A percentile compares a stretch with the other conserved stretches of the same genome.
Evolutionary conservation across 1,284 basidiomycete genomes (phyloP).

Genomic region (Mycosarcoma maydis): DNA sequence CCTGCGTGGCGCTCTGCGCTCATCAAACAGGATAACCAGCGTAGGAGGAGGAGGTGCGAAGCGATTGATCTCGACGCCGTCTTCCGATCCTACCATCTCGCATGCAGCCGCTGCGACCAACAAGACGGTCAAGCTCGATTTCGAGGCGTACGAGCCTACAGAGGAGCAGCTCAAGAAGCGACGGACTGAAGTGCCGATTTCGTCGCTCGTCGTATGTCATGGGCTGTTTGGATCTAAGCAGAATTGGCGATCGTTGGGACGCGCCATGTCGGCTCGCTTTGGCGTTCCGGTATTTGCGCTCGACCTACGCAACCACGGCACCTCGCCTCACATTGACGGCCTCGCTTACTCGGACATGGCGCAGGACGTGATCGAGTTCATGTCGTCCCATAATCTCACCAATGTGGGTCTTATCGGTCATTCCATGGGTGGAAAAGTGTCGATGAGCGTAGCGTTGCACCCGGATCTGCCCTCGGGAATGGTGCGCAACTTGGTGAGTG

Average conservation of each 20-base stretch:
- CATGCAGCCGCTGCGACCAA: conserved; percentile 32
- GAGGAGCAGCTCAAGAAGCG: conserved; percentile 6
- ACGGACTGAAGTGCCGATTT: conserved; percentile 15
- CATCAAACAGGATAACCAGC: no score
- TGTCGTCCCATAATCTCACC: conserved; percentile 67
- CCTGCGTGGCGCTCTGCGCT: conserved; percentile 5
- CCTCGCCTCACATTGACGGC: conserved; percentile 76
- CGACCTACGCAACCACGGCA: conserved; percentile 85
- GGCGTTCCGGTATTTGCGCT: conserved; percentile 77
- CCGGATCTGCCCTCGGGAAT: conserved; percentile 68
- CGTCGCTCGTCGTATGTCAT: conserved; percentile 69
- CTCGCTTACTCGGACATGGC: conserved; percentile 80
- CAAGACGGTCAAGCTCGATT: conserved; percentile 40
- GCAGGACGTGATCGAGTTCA: conserved; percentile 74
- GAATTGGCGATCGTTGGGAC: conserved; percentile 79
- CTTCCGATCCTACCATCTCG: conserved; percentile 25
- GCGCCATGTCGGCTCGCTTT: conserved; percentile 73
- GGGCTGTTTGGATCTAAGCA: conserved; percentile 77
- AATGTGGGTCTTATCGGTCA: conserved; percentile 81
- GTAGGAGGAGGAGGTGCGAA: no score
- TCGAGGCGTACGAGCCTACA: conserved; percentile 38
- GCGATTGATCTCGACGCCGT: conserved; percentile 21
- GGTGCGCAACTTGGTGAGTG: conserved; percentile 77
- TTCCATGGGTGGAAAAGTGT: conserved; percentile 90
- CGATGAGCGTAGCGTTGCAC: conserved; percentile 79